A percentile compares a stretch with the other conserved stretches of the same genome.
Evolutionary conservation across 2,329 filamentous ascomycete genomes (phyloP).

Genomic region (Claviceps sp.): DNA sequence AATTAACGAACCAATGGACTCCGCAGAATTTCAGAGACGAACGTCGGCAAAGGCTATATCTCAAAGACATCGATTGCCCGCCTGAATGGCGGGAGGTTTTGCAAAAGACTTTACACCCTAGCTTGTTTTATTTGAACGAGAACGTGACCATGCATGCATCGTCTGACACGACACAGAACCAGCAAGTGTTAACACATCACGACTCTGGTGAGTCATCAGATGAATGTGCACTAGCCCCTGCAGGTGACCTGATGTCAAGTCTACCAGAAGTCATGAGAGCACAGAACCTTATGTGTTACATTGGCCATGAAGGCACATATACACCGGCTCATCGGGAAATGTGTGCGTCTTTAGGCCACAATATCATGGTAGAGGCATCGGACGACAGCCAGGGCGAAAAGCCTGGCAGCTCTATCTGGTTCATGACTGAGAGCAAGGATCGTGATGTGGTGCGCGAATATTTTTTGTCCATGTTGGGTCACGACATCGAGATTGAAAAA

Average conservation of each 20-base stretch:
- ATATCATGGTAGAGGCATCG: conserved; percentile 95
- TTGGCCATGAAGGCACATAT: conserved; percentile 93
- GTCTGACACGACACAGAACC: not conserved
- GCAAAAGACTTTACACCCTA: conserved; percentile 61
- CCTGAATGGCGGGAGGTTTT: conserved; percentile 72
- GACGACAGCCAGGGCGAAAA: conserved; percentile 58
- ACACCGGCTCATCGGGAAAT: conserved; percentile 94
- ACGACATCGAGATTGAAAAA: conserved; percentile 93
- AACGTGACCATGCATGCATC: conserved; percentile 36
- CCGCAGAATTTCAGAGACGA: conserved; percentile 64
- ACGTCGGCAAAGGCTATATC: conserved; percentile 71
- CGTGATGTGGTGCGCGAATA: conserved; percentile 84
- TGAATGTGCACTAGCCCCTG: conserved; percentile 49
- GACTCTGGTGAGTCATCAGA: conserved; percentile 29
- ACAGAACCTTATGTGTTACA: conserved; percentile 95
- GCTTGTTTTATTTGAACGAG: conserved; percentile 84
- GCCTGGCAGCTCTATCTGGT: conserved; percentile 88
- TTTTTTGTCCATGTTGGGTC: conserved; percentile 81
- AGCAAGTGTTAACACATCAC: conserved; percentile 18
- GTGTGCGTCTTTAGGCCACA: conserved; percentile 91
- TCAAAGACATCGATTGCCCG: conserved; percentile 96
- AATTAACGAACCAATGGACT: conserved; percentile 72
- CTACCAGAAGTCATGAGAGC: conserved; percentile 78
- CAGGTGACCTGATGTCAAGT: conserved; percentile 91
- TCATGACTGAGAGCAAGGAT: conserved; percentile 96